Evolutionary conservation across 139 green algal genomes (phyloP), one percentile per base, ranked within the genome.

Genomic region (Coelastrella sp.): DNA sequence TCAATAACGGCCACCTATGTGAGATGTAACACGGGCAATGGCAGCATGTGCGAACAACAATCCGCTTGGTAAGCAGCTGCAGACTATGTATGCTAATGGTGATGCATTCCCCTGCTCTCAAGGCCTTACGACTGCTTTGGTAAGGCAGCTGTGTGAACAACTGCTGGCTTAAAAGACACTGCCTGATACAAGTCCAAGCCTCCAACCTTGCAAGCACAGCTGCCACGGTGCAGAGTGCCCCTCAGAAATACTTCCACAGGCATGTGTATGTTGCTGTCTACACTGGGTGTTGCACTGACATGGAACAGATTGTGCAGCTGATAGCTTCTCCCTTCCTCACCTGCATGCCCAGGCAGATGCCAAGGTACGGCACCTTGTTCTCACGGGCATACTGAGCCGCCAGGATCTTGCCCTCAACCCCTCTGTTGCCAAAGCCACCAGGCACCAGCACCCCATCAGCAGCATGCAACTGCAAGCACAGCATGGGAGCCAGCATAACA

Each of bases 271-370:
- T 49, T 49, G 35, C 35, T 49, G 35, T 49, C 35, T 49, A 49
- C 35, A 49, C 35, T 49, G 35, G 35, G 35, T 49, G 35, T 49
- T 49, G 35, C 35, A 49, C 35, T 49, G 35, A 49, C 1, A 49
- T 49, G 35, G 35, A 49, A 49, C 35, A 49, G 35, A 49, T 49
- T 49, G 35, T 49, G n/a, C 75, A 59, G 14, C 81, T 5, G 19
- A 5, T 49, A 49, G 35, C 35, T 49, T 3, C 35, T 49, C 35
- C 35, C 25, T 19, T 25, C 11, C 80, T 35, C 84, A 96, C 93
- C 95, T 99, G 97, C 98, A 99, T 99, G 90, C 98, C 98, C 74
- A 99, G 93, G 96, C 98, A 99, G 92, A 99, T 99, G 88, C 98
- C 98, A 61, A 99, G 93, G 94, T 98, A 99, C 7, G 98, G 98